Percentiles rank a stretch among this genome's conserved stretches.
These are phyloP conservation scores for Flaveria trinervia DNA, from an alignment of 129 eudicot species.

Conservation along the genomic window DNA sequence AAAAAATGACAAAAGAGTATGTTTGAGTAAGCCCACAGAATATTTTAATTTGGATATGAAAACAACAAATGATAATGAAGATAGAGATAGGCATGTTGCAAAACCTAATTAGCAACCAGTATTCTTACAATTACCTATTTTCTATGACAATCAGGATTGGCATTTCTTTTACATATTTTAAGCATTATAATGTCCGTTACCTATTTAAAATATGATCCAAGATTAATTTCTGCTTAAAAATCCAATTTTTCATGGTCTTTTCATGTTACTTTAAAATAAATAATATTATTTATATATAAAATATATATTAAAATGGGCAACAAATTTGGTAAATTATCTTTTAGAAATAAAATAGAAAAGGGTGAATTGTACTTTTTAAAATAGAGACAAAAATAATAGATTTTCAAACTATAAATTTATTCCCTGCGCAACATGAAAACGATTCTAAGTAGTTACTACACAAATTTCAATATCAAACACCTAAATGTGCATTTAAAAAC, in stretches of 20 bases:
- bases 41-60: constrained; percentile 18
- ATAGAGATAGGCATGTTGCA: constrained; percentile 26
- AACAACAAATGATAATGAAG: constrained; percentile 33
- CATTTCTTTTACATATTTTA: background rate
- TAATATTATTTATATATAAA: no score
- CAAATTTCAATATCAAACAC: background rate
- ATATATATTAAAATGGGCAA: background rate
- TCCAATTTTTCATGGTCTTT: background rate
- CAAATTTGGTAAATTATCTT: background rate
- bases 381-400: constrained; percentile 1
- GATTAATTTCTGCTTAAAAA: background rate
- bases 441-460: background rate
- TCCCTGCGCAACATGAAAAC: background rate
- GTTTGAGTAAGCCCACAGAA: constrained; percentile 9
- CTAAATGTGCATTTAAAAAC: background rate
- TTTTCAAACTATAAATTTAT: background rate
- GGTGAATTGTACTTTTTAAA: background rate
- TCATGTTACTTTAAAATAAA: background rate
- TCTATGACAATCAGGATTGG: background rate
- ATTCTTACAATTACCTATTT: background rate
- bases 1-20: constrained; percentile 1
- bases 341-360: background rate
- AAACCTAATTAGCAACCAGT: constrained; percentile 20
- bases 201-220: background rate
- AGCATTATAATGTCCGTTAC: background rate